phyloP scores from a whole-genome alignment of 768 basidiomycete genomes.

The Leccinum disarticulatum region DNA sequence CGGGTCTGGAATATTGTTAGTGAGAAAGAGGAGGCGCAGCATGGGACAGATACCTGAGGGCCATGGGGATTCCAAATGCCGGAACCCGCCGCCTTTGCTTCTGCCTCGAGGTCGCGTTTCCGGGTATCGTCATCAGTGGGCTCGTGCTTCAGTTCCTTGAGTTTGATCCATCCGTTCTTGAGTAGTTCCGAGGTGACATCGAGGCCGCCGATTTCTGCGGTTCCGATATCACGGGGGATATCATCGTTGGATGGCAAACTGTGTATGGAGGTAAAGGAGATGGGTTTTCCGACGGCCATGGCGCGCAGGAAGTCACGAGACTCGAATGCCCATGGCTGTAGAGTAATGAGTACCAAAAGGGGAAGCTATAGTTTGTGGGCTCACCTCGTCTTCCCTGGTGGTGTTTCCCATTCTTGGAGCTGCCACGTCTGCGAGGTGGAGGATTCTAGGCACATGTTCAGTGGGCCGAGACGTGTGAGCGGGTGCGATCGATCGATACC shows the following conservation, averaged over 20 bases:
- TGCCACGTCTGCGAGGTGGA: conserved; percentile 85
- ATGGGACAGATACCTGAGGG: conserved; percentile 48
- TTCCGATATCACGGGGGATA: conserved; percentile 75
- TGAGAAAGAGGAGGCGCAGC: background rate
- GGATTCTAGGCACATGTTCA: conserved; percentile 49
- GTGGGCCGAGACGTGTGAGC: conserved; percentile 1
- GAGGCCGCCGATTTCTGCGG: conserved; percentile 66
- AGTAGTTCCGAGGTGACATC: conserved; percentile 80
- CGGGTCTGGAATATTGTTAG: conserved; percentile 51
- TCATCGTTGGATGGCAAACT: conserved; percentile 77
- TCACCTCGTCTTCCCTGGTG: conserved; percentile 85
- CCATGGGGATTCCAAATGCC: conserved; percentile 88
- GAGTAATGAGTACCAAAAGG: conserved; percentile 2
- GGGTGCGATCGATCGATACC: conserved; percentile 46
- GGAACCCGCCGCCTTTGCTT: conserved; percentile 71
- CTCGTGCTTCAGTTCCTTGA: conserved; percentile 86
- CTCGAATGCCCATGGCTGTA: conserved; percentile 86
- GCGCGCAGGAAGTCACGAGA: conserved; percentile 89
- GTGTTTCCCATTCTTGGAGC: conserved; percentile 85
- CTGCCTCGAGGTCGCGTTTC: conserved; percentile 71
- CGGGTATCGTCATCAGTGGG: conserved; percentile 74
- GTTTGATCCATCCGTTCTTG: conserved; percentile 87
- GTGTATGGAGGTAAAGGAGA: conserved; percentile 81
- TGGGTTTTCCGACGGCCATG: conserved; percentile 85
- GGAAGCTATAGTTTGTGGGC: conserved; percentile 4